Evolutionary conservation across 1,139 yeast genomes (phyloP).

Genomic region (Petasospora fabianii): DNA sequence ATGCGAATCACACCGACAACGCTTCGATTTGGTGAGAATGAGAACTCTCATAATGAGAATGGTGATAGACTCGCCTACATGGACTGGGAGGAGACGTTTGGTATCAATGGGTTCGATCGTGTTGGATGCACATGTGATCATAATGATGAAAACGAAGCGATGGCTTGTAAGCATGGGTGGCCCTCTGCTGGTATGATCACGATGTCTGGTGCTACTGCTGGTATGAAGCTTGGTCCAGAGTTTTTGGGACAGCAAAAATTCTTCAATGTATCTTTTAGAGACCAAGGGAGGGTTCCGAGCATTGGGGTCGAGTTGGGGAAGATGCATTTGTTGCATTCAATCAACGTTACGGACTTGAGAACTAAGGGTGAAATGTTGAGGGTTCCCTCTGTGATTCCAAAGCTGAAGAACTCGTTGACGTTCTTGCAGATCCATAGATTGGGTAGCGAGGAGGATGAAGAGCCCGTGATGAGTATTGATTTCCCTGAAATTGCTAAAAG

Average conservation of each 20-base stretch:
- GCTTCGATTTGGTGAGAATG: background rate
- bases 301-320: background rate
- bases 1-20: background rate
- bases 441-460: background rate
- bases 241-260: background rate
- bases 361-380: background rate
- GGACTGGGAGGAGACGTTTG: background rate
- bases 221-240: background rate
- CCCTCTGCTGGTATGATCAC: background rate
- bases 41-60: background rate
- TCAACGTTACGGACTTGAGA: background rate
- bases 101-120: background rate
- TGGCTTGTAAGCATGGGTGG: background rate
- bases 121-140: background rate
- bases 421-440: background rate
- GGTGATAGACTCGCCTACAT: background rate
- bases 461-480: background rate
- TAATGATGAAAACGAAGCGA: background rate
- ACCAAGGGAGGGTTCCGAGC: background rate
- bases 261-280: background rate
- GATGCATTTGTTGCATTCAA: background rate
- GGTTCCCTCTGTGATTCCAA: background rate
- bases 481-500: background rate
- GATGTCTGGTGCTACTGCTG: background rate
- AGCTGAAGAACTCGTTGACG: background rate